A percentile compares a stretch with the other conserved stretches of the same genome.
phyloP scores from a whole-genome alignment of 2,329 filamentous ascomycete species.

The Colletotrichum musae region DNA sequence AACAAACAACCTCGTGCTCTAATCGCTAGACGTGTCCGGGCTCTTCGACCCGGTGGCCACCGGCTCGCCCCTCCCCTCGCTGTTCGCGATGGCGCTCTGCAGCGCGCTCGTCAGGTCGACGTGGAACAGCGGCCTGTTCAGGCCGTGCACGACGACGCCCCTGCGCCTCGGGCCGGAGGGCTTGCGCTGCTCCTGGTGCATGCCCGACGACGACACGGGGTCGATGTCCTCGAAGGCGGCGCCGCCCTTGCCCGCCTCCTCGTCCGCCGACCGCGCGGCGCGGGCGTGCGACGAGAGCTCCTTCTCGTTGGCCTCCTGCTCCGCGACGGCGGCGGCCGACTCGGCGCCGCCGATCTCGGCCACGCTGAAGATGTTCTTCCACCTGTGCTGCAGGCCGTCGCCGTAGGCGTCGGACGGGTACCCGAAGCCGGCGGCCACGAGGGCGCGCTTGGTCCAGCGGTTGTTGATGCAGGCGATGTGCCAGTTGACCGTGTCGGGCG shows the following conservation, averaged over 20 bases:
- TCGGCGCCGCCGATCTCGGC: slow-evolving; percentile 83
- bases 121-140: slow-evolving; percentile 94
- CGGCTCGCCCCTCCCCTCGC: slow-evolving; percentile 65
- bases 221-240: slow-evolving; percentile 49
- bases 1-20: not conserved
- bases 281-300: slow-evolving; percentile 29
- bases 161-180: slow-evolving; percentile 61
- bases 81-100: slow-evolving; percentile 87
- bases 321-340: slow-evolving; percentile 79
- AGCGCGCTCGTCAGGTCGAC: slow-evolving; percentile 91
- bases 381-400: slow-evolving; percentile 73
- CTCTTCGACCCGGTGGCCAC: slow-evolving; percentile 20
- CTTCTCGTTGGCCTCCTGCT: slow-evolving; percentile 71
- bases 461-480: slow-evolving; percentile 96
- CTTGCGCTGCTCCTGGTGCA: slow-evolving; percentile 40
- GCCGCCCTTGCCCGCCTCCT: slow-evolving; percentile 55
- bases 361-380: slow-evolving; percentile 96
- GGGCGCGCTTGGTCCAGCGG: slow-evolving; percentile 92
- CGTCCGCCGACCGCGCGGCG: slow-evolving; percentile 45
- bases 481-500: slow-evolving; percentile 90
- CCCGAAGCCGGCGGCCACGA: slow-evolving; percentile 90
- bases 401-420: slow-evolving; percentile 71
- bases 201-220: slow-evolving; percentile 44
- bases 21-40: slow-evolving; percentile 27
- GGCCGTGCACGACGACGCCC: slow-evolving; percentile 81